A percentile compares a stretch with the other conserved stretches of the same genome.
These are phyloP conservation scores for Saussurea involucrata DNA, from an alignment of 129 eudicot species.

Conservation along the genomic window DNA sequence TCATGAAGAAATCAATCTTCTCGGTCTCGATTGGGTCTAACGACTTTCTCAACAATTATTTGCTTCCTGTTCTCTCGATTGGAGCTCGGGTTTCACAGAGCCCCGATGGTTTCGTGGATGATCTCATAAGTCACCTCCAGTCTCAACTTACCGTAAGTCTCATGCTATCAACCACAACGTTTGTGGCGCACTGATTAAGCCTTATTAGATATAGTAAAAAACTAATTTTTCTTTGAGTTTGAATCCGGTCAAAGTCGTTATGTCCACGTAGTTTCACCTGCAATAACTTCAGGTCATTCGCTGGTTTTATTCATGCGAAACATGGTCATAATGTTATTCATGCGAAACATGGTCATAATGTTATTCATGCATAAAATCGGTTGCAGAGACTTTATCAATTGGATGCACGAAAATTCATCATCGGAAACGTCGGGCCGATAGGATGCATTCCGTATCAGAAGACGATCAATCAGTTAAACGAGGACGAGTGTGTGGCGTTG, in stretches of 20 bases:
- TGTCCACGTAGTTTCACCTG: neutral
- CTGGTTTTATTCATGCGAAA: too few species aligned
- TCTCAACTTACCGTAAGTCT: slow-evolving; percentile 70
- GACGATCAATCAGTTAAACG: slow-evolving; percentile 69
- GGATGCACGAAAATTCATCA: slow-evolving; percentile 83
- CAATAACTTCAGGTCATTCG: too few species aligned
- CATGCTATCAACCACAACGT: neutral
- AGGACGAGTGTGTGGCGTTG: slow-evolving; percentile 72
- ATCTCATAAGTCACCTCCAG: slow-evolving; percentile 56
- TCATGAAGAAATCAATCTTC: slow-evolving; percentile 72
- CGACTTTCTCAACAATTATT: slow-evolving; percentile 87
- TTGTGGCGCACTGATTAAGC: too few species aligned
- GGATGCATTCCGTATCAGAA: slow-evolving; percentile 99
- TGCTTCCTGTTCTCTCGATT: slow-evolving; percentile 73
- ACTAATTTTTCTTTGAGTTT: neutral
- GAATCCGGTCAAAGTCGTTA: neutral
- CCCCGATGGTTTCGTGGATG: slow-evolving; percentile 72
- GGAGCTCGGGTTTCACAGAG: slow-evolving; percentile 76
- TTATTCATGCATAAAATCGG: neutral
- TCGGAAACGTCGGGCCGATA: slow-evolving; percentile 90
- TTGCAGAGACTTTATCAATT: slow-evolving; percentile 80
- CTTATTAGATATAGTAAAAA: neutral
- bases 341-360: too few species aligned
- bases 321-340: neutral
- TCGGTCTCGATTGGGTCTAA: slow-evolving; percentile 89